These are phyloP conservation scores for Akebia trifoliata DNA, from an alignment of 164 flowering plant species.

Conservation along the genomic window DNA sequence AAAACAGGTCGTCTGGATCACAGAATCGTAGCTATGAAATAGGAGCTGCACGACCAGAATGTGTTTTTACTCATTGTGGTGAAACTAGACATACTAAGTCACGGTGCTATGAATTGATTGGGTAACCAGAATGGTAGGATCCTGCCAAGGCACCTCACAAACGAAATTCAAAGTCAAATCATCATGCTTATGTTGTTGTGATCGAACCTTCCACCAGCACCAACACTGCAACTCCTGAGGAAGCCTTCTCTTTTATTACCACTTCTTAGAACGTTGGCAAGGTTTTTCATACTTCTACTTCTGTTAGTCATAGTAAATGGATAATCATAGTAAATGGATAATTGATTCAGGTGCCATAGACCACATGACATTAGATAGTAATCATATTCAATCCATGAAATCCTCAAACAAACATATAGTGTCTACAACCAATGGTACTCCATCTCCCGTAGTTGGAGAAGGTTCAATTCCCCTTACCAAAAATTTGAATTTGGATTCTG, in stretches of 20 bases:
- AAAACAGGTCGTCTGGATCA: no score
- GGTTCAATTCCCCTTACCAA: background rate
- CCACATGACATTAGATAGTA: background rate
- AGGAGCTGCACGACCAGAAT: background rate
- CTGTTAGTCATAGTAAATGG: constrained; percentile 2
- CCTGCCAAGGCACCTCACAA: background rate
- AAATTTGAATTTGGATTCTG: background rate
- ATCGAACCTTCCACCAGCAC: background rate
- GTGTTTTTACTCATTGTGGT: constrained; percentile 8
- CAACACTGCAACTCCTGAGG: no score
- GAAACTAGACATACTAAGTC: constrained; percentile 1
- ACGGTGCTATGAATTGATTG: constrained; percentile 8
- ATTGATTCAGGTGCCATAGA: constrained; percentile 7
- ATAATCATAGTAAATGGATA: constrained; percentile 11
- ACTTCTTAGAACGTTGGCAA: background rate
- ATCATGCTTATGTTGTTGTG: no score
- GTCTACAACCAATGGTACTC: constrained; percentile 12
- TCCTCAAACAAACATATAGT: background rate
- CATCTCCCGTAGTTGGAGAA: constrained; percentile 2
- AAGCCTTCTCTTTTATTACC: constrained; percentile 1
- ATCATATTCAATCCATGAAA: background rate
- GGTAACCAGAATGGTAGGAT: constrained; percentile 12
- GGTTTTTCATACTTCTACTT: background rate
- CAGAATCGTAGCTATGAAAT: background rate
- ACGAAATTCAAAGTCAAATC: background rate